Percentiles rank a stretch among this genome's conserved stretches.
These are phyloP conservation scores for Phytophthora idaei DNA, from an alignment of 352 stramenopile species.

Conservation along the genomic window DNA sequence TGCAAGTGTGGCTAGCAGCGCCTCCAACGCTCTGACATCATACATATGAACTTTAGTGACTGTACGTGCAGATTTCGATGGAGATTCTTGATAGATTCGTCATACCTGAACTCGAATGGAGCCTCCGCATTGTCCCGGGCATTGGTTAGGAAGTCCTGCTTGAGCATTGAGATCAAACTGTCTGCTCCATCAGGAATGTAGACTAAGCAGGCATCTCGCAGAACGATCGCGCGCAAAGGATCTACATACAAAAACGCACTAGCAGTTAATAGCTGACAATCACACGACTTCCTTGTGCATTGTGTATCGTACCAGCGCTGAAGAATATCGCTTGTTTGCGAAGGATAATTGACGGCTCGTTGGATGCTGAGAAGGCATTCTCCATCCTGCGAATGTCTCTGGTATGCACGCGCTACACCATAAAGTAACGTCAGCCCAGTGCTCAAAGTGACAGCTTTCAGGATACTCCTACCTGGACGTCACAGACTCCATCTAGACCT, in stretches of 20 bases:
- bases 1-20: slow-evolving; percentile 60
- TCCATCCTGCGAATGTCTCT: slow-evolving; percentile 74
- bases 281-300: no score
- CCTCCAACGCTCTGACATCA: slow-evolving; percentile 51
- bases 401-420: slow-evolving; percentile 50
- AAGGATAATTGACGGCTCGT: slow-evolving; percentile 63
- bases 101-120: slow-evolving; percentile 66
- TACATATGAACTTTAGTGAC: not conserved
- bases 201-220: slow-evolving; percentile 49
- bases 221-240: slow-evolving; percentile 59
- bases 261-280: not conserved
- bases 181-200: slow-evolving; percentile 55
- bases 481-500: slow-evolving; percentile 22
- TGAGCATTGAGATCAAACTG: slow-evolving; percentile 54
- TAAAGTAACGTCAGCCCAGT: slow-evolving; percentile 1
- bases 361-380: slow-evolving; percentile 64
- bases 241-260: slow-evolving; percentile 27
- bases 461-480: slow-evolving; percentile 41
- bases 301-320: slow-evolving; percentile 45
- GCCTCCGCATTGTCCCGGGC: slow-evolving; percentile 45
- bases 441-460: slow-evolving; percentile 23
- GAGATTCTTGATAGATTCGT: not conserved
- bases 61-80: slow-evolving; percentile 27
- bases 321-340: slow-evolving; percentile 71
- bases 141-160: slow-evolving; percentile 52